Base-by-base conservation (phyloP, 78 protist species). In the Isochrysis galbana region DNA sequence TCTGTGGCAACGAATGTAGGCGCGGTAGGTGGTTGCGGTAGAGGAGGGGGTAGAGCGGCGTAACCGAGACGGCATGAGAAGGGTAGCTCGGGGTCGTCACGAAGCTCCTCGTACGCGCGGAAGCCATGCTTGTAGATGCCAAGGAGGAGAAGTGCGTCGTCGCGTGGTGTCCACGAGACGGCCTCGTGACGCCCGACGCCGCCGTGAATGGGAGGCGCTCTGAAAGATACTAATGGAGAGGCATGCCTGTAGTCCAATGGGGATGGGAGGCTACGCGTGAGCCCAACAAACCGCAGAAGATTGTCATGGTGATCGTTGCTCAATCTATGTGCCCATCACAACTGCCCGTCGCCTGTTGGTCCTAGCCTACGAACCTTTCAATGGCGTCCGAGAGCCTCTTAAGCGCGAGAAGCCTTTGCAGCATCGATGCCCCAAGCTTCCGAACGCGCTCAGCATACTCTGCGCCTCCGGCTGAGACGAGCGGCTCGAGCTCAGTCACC, bases 371-470 rank as follows among this genome's bases (percentile, higher is more conserved):
- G n/a, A n/a, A n/a, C 21, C 82, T 41, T 46, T 77, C 84, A 29
- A 77, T 32, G 34, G 84, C 84, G 46, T 77, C 74, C 36, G 74
- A 61, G 47, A 77, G 84, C 44, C 84, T 41, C 84, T 77, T 77
- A 32, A 77, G 84, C 36, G n/a, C 21, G 84, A 77, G 44, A n/a
- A 77, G 46, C 46, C 84, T 41, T 46, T 2, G 32, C 47, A 77
- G 3, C 36, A 77, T 2, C 36, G 44, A 17, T 17, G 44, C 47
- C 48, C 84, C 84, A n/a, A 77, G 84, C 84, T 77, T 77, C n/a
- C 39, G 84, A 23, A 77, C 84, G 2, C 84, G 84, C 84, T 77
- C 84, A 4, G 84, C 84, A 29, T 77, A 77, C 84, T 77, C 84
- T 26, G 44, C 32, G 34, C 84, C 84, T 41, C 84, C 84, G 39